Evolutionary conservation across 2,329 filamentous ascomycete genomes (phyloP), one percentile per base, ranked within the genome.

Genomic region (Talaromyces piceae): DNA sequence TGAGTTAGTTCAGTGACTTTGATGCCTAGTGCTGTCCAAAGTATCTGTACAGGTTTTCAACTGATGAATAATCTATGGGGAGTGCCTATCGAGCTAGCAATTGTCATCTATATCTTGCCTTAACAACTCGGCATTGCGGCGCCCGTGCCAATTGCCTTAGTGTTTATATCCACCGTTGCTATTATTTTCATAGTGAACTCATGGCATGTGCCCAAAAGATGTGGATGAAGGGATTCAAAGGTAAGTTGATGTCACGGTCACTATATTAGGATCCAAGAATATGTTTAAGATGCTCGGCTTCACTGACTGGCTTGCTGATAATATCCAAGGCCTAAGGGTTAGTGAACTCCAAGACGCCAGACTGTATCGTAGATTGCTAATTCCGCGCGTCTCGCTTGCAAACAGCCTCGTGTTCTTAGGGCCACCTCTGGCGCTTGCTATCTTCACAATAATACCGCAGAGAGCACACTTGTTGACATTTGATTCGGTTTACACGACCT

Each of bases 211-310:
- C 50, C 7, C 51, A 53, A 44, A 47, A 43, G 43, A 44, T 11
- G 7, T 53, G 51, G 51, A 53, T 53, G 47, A 37, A 53, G 41
- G 41, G 12, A 50, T 53, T 25, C 51, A 53, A 27, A 50, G 31
- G 5, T 41, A 47, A 18, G 43, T 53, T 37, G 47, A 50, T n/a
- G 44, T 50, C 13, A 79, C 76, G 0, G 67, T 73, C 5, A 68
- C 68, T 3, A 72, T 77, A 56, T 62, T 79, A 1, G 69, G 68
- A 5, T 73, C 70, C 13, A 77, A 80, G 64, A 78, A 77, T 56
- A 72, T 70, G n/a, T 66, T 79, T 47, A 79, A 78, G 55, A 71
- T 79, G 49, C 66, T 73, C 1, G 77, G 76, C 0, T 60, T 79
- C 7, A 72, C 68, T 26, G 61, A 70, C 13, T 67, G 67, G 5